A percentile compares a stretch with the other conserved stretches of the same genome.
Conservation (phyloP, 2,329 filamentous ascomycete species). For the Diaporthe sp. region DNA sequence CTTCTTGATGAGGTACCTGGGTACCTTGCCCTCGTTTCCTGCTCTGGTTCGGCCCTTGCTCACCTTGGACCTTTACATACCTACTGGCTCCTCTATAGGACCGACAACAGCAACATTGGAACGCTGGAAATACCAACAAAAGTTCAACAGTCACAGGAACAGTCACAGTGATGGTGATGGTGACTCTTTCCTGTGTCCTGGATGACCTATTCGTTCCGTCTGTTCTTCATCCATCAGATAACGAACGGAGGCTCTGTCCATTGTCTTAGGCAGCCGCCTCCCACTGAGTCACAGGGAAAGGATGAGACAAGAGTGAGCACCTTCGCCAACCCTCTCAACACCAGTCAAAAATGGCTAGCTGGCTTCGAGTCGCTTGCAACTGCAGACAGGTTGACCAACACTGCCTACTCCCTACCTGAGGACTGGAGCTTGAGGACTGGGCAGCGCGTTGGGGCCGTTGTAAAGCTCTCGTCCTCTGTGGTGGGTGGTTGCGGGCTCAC, state of each 20-base stretch:
- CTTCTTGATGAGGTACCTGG: no score
- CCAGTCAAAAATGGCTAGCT: neutral
- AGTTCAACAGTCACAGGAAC: neutral
- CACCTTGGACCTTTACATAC: neutral
- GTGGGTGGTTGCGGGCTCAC: neutral
- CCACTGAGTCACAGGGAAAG: neutral
- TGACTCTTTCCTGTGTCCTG: neutral
- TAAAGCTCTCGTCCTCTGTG: neutral
- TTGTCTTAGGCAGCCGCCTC: conserved; percentile 12
- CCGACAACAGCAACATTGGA: neutral
- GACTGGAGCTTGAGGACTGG: neutral
- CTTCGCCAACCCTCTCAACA: neutral
- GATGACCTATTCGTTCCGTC: neutral
- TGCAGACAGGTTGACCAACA: neutral
- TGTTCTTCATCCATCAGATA: neutral
- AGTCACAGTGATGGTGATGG: neutral
- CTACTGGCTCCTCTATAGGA: neutral
- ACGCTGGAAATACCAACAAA: neutral
- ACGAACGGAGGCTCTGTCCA: neutral
- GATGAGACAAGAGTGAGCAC: neutral
- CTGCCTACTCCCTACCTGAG: neutral
- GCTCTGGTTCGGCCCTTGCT: neutral
- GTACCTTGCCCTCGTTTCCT: neutral
- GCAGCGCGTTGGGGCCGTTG: neutral
- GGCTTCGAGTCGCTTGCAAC: neutral